Evolutionary conservation across 257 asterid genomes (phyloP), one percentile per base, ranked within the genome.

Genomic region (Vinca minor): DNA sequence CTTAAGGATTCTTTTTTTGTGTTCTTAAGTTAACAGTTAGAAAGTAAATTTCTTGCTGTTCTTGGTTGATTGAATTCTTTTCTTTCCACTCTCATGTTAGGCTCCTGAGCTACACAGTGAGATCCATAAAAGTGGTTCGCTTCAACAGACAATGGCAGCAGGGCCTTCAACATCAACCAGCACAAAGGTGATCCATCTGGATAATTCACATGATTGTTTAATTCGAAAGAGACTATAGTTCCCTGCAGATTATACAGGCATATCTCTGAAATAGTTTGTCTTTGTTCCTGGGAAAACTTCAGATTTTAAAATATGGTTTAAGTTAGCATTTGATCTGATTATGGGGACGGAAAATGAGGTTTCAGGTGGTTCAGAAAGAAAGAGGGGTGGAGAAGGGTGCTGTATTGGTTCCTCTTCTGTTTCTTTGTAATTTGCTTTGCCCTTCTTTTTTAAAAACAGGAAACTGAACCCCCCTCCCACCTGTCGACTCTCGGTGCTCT

Each of bases 51-150:
- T 26, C 11, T 8, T 4, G 47, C 17, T 42, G 47, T 38, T 31
- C 38, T 32, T 35, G 18, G 15, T 32, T 38, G 64, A 39, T 53
- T 20, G 32, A 0, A n/a, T n/a, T 9, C 29, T 52, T 12, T 42
- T 46, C 13, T 11, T 29, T 1, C 3, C 3, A 45, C 15, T 21
- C 39, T 49, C 23, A 63, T 59, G n/a, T 11, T 60, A 92, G 98
- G 96, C 95, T 55, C 95, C 96, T 62, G 88, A 87, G 79, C 70
- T 92, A 64, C 98, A 92, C 36, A 71, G 48, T 55, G 95, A 92
- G 78, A 76, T 92, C 83, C 98, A 92, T 78, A 92, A 77, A 80
- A 90, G 77, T 29, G 95, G 88, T 71, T 71, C 82, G 46, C 73
- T 69, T 59, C 95, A 85, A 81, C 96, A 85, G 76, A 85, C 84